Percentiles rank a stretch among this genome's conserved stretches.
Evolutionary conservation across 129 eudicot genomes (phyloP).

Genomic region (Artemisia tridentata): DNA sequence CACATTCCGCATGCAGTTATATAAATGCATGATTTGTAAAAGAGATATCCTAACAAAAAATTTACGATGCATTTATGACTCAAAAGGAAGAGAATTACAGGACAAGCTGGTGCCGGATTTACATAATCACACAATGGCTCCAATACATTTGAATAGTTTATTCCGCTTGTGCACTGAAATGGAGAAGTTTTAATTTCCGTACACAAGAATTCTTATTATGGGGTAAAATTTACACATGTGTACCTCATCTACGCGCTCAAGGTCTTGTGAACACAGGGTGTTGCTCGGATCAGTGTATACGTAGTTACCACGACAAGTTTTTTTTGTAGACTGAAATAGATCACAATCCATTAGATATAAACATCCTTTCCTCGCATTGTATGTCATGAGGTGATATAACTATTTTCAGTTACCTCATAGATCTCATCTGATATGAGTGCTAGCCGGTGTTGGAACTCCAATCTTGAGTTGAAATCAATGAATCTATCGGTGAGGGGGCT

Average conservation of each 20-base stretch:
- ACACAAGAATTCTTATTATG: neutral
- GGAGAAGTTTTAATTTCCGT: neutral
- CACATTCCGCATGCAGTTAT: neutral
- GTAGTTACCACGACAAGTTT: slow-evolving; percentile 26
- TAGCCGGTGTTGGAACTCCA: no score
- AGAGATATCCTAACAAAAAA: neutral
- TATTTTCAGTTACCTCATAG: no score
- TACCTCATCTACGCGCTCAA: slow-evolving; percentile 29
- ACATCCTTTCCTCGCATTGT: no score
- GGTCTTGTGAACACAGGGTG: slow-evolving; percentile 13
- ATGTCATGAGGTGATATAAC: no score
- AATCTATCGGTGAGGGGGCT: no score
- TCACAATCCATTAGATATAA: neutral
- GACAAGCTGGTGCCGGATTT: slow-evolving; percentile 21
- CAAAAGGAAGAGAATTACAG: slow-evolving; percentile 15
- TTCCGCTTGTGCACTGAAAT: slow-evolving; percentile 22
- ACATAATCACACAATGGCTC: slow-evolving; percentile 14
- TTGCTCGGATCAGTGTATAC: slow-evolving; percentile 22
- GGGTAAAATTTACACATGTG: neutral
- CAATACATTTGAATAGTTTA: slow-evolving; percentile 12
- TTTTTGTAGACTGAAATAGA: slow-evolving; percentile 28
- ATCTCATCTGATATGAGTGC: no score
- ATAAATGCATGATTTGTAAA: neutral
- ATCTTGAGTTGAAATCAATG: no score
- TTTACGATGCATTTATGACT: neutral